These are phyloP conservation scores for Phyllosticta paracitricarpa DNA, from an alignment of 2,329 filamentous ascomycete species.

Conservation along the genomic window DNA sequence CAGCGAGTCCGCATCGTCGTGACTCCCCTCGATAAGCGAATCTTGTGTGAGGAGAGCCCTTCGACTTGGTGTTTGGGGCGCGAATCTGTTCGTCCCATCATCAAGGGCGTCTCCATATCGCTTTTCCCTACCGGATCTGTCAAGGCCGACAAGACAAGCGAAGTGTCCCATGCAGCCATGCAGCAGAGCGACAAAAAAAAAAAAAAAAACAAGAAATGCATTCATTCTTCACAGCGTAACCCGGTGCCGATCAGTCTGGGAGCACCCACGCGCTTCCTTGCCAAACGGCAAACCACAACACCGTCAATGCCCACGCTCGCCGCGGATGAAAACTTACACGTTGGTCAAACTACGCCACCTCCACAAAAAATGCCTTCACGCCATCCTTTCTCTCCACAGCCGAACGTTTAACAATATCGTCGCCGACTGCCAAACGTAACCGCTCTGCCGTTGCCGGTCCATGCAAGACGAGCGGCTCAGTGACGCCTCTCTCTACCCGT, in stretches of 20 bases:
- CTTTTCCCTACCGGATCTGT: neutral
- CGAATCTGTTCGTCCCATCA: neutral
- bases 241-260: neutral
- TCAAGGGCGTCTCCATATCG: neutral
- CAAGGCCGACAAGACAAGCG: neutral
- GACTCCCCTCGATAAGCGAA: neutral
- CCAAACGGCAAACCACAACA: neutral
- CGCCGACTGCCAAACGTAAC: constrained; percentile 65
- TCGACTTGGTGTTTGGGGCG: neutral
- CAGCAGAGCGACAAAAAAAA: neutral
- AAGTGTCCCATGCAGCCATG: neutral
- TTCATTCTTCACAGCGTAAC: neutral
- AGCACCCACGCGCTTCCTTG: neutral
- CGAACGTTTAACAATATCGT: constrained; percentile 65
- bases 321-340: neutral
- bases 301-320: neutral
- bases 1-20: neutral
- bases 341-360: constrained; percentile 8
- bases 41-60: neutral
- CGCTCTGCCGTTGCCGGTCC: constrained; percentile 77
- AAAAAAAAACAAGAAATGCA: neutral
- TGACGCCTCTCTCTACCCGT: constrained; percentile 39
- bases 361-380: constrained; percentile 67
- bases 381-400: constrained; percentile 59
- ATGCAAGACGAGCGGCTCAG: constrained; percentile 55